Evolutionary conservation across 768 basidiomycete species (phyloP).

Genomic region (Hebeloma cylindrosporum): DNA sequence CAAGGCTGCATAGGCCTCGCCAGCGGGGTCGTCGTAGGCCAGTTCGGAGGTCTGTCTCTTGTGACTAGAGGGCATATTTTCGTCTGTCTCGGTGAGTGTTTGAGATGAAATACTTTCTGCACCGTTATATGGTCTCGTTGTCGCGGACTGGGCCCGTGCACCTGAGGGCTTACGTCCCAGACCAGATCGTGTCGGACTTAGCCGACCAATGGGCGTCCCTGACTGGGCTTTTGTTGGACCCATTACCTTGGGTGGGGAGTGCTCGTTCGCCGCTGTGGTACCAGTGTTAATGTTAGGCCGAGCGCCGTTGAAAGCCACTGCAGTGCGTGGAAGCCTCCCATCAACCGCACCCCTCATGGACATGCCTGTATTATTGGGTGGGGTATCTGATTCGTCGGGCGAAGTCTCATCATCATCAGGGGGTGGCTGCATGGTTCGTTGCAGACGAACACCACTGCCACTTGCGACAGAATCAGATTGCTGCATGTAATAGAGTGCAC

Average conservation of each 20-base stretch:
- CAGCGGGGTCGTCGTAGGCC: slow-evolving; percentile 36
- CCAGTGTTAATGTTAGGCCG: too few species aligned
- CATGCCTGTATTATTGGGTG: slow-evolving; percentile 14
- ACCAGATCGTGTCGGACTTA: slow-evolving; percentile 39
- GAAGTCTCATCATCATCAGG: slow-evolving; percentile 14
- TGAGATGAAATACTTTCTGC: slow-evolving; percentile 40
- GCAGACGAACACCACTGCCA: slow-evolving; percentile 6
- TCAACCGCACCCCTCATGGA: too few species aligned
- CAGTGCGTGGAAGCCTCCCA: too few species aligned
- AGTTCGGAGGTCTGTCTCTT: slow-evolving; percentile 16
- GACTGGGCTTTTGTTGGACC: slow-evolving; percentile 14
- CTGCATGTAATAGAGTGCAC: slow-evolving; percentile 70
- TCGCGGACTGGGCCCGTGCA: slow-evolving; percentile 70
- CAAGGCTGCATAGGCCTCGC: slow-evolving; percentile 77
- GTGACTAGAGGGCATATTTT: slow-evolving; percentile 14
- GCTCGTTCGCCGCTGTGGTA: too few species aligned
- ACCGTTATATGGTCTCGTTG: slow-evolving; percentile 39
- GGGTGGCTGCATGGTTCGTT: slow-evolving; percentile 1
- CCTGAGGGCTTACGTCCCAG: slow-evolving; percentile 77
- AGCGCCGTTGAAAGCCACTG: slow-evolving; percentile 12
- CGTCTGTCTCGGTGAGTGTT: slow-evolving; percentile 24
- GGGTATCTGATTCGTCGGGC: slow-evolving; percentile 16
- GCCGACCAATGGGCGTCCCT: slow-evolving; percentile 26
- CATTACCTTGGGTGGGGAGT: too few species aligned
- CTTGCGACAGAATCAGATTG: slow-evolving; percentile 30